phyloP scores from a whole-genome alignment of 2,329 filamentous ascomycete genomes.

The Xylaria digitata region DNA sequence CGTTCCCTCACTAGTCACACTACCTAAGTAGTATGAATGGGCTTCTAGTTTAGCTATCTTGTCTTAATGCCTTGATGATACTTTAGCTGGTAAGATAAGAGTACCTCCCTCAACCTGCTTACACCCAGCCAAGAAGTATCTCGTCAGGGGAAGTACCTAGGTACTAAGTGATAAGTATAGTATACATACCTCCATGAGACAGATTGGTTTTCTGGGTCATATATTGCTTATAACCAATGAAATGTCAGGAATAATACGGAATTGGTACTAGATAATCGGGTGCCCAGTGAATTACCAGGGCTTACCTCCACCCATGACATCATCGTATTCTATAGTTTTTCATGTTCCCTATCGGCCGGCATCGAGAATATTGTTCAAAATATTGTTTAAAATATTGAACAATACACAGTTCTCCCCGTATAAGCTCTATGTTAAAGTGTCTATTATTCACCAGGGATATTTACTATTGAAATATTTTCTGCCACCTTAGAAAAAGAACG shows the following conservation, averaged over 20 bases:
- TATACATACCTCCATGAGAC: constrained; percentile 16
- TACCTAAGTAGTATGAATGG: background rate
- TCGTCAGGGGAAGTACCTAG: constrained; percentile 9
- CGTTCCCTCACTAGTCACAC: constrained; percentile 5
- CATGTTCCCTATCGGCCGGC: background rate
- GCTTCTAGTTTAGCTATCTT: constrained; percentile 14
- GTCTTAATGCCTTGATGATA: constrained; percentile 13
- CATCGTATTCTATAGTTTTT: background rate
- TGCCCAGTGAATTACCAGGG: background rate
- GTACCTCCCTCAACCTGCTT: background rate
- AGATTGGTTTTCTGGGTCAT: background rate
- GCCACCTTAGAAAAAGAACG: no score
- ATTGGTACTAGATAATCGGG: background rate
- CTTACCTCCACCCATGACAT: constrained; percentile 20
- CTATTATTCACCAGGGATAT: no score
- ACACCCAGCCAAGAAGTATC: constrained; percentile 13
- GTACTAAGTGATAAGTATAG: constrained; percentile 16
- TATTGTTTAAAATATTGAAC: no score
- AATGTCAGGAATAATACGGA: background rate
- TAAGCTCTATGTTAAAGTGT: no score
- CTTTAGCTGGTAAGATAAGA: constrained; percentile 22
- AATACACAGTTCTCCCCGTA: no score
- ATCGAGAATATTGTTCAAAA: no score
- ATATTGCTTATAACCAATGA: constrained; percentile 12
- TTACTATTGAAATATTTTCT: no score